Percentiles rank a stretch among this genome's conserved stretches.
Evolutionary conservation across 768 basidiomycete genomes (phyloP).

Genomic region (Clitopilus hobsonii): DNA sequence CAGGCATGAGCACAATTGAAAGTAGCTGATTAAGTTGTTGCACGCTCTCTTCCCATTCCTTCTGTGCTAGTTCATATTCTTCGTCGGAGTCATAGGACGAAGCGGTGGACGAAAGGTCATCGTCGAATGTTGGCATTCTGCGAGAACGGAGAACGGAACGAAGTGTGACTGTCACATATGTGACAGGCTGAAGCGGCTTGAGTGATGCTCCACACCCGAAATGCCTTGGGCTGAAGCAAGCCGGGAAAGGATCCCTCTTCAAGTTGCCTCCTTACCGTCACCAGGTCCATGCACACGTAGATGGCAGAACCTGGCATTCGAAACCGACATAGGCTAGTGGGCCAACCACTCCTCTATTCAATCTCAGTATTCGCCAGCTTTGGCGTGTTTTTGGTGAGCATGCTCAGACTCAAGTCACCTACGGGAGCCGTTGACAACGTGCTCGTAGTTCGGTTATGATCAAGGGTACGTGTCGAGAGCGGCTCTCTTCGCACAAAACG

Average conservation of each 20-base stretch:
- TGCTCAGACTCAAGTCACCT: neutral
- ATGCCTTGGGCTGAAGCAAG: neutral
- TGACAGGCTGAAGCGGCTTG: neutral
- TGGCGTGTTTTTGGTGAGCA: constrained; percentile 77
- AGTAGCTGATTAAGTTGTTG: constrained; percentile 79
- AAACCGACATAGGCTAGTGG: constrained; percentile 55
- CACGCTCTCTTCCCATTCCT: constrained; percentile 92
- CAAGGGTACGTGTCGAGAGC: constrained; percentile 58
- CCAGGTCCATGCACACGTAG: constrained; percentile 36
- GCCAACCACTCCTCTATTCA: constrained; percentile 72
- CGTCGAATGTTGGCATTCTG: constrained; percentile 16
- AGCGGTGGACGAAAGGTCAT: constrained; percentile 49
- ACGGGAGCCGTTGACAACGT: constrained; percentile 4
- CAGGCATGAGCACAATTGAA: constrained; percentile 77
- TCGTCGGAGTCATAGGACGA: constrained; percentile 64
- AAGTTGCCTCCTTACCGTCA: constrained; percentile 8
- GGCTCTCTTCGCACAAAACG: constrained; percentile 11
- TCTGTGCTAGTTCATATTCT: constrained; percentile 72
- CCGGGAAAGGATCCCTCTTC: constrained; percentile 1
- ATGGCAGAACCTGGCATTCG: constrained; percentile 40
- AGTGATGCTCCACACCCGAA: constrained; percentile 1
- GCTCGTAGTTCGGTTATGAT: constrained; percentile 73
- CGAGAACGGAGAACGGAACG: constrained; percentile 1
- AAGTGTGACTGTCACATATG: neutral
- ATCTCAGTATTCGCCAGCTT: constrained; percentile 80